These are phyloP conservation scores for Phytophthora pisi DNA, from an alignment of 352 stramenopile species.

Conservation along the genomic window DNA sequence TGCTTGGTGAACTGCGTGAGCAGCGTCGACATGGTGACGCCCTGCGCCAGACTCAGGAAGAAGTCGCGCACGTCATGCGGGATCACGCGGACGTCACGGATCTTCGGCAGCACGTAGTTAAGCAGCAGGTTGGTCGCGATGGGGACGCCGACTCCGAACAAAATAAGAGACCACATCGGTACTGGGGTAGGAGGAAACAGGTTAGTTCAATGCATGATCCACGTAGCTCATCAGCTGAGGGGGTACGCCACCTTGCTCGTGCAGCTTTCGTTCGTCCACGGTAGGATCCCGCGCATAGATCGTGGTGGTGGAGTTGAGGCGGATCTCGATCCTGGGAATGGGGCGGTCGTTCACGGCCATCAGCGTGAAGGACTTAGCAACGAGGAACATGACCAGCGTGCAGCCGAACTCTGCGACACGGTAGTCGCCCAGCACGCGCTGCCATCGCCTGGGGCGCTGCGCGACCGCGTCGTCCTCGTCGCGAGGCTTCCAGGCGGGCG, in stretches of 20 bases:
- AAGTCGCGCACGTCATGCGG: slow-evolving; percentile 74
- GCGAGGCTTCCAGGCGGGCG: slow-evolving; percentile 24
- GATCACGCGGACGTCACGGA: slow-evolving; percentile 51
- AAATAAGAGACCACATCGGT: slow-evolving; percentile 46
- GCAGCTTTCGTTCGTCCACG: slow-evolving; percentile 44
- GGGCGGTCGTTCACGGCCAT: slow-evolving; percentile 35
- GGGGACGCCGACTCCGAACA: slow-evolving; percentile 35
- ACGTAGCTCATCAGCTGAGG: background rate
- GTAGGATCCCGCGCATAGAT: slow-evolving; percentile 52
- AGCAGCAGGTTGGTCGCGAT: slow-evolving; percentile 52
- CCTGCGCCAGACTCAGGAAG: slow-evolving; percentile 55
- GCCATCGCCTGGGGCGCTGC: slow-evolving; percentile 16
- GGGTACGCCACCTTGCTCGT: slow-evolving; percentile 38
- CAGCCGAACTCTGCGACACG: slow-evolving; percentile 37
- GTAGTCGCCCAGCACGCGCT: slow-evolving; percentile 28
- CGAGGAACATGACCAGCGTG: slow-evolving; percentile 33
- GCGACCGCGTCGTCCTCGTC: slow-evolving; percentile 19
- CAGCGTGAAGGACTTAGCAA: slow-evolving; percentile 31
- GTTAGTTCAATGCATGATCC: background rate
- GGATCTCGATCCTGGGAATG: slow-evolving; percentile 49
- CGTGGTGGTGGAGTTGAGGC: slow-evolving; percentile 38
- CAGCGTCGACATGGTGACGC: slow-evolving; percentile 43
- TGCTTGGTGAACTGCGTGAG: slow-evolving; percentile 78
- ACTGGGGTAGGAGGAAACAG: slow-evolving; percentile 29
- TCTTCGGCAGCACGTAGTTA: slow-evolving; percentile 53